Evolutionary conservation across 2,329 filamentous ascomycete species (phyloP).

Genomic region (Cryphonectria radicalis): DNA sequence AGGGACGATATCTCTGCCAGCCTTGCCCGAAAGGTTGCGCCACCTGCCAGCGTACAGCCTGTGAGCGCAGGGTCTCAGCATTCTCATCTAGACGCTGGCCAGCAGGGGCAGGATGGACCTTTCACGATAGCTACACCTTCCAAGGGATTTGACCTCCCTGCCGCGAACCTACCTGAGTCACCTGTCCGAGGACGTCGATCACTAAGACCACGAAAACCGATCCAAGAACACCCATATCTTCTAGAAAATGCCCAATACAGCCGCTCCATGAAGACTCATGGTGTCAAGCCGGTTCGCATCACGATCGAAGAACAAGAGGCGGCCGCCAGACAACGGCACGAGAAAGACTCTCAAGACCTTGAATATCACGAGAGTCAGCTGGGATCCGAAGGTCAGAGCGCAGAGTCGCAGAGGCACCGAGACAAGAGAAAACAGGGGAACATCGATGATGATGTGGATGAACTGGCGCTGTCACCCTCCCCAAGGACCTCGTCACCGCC

Average conservation of each 20-base stretch:
- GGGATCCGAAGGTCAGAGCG: constrained; percentile 33
- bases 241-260: constrained; percentile 61
- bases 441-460: constrained; percentile 33
- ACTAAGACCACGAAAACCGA: constrained; percentile 63
- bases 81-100: not conserved
- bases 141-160: constrained; percentile 4
- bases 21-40: constrained; percentile 33
- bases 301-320: constrained; percentile 37
- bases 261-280: constrained; percentile 56
- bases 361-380: constrained; percentile 59
- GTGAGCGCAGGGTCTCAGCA: not conserved
- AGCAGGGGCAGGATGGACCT: not conserved
- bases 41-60: constrained; percentile 26
- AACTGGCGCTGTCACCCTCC: constrained; percentile 37
- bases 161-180: not conserved
- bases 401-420: constrained; percentile 35
- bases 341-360: constrained; percentile 49
- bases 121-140: not conserved
- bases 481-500: constrained; percentile 36
- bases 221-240: constrained; percentile 63
- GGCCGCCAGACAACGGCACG: constrained; percentile 34
- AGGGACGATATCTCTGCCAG: constrained; percentile 37
- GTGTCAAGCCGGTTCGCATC: constrained; percentile 56
- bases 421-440: constrained; percentile 43
- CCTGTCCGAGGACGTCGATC: constrained; percentile 42